These are phyloP conservation scores for Kwoniella sp. DNA, from an alignment of 768 basidiomycete species.

Conservation along the genomic window DNA sequence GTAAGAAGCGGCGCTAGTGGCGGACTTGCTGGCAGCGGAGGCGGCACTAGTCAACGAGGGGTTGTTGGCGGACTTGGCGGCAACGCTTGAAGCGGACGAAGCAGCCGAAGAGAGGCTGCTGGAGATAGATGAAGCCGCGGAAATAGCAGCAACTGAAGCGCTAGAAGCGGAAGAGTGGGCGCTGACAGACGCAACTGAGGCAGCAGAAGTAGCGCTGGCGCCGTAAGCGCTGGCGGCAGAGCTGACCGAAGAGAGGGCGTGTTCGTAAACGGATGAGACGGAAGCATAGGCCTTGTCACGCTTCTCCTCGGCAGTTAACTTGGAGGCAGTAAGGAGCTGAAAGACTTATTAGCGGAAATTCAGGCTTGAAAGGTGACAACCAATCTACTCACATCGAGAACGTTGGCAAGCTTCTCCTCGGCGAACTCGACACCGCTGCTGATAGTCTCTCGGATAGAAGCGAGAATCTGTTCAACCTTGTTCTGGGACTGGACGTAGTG, in stretches of 20 bases:
- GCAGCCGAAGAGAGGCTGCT: conserved; percentile 49
- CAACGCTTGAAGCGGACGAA: conserved; percentile 46
- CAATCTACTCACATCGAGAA: conserved; percentile 47
- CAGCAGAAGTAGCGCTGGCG: conserved; percentile 52
- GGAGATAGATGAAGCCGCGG: conserved; percentile 50
- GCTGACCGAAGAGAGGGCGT: conserved; percentile 43
- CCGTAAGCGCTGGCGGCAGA: conserved; percentile 46
- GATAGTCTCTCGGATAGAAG: conserved; percentile 68
- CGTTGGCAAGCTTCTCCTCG: conserved; percentile 69
- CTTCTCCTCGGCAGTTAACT: conserved; percentile 53
- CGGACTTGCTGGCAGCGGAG: conserved; percentile 53
- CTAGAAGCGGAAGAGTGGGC: conserved; percentile 52
- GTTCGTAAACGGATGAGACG: conserved; percentile 43
- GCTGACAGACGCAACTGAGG: conserved; percentile 49
- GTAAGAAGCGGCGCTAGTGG: conserved; percentile 49
- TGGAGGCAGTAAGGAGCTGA: conserved; percentile 55
- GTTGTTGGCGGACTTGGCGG: conserved; percentile 49
- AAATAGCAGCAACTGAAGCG: conserved; percentile 44
- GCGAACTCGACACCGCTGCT: conserved; percentile 69
- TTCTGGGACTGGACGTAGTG: conserved; percentile 72
- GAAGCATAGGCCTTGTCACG: conserved; percentile 53
- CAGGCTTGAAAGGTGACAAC: not conserved
- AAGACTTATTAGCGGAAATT: conserved; percentile 48
- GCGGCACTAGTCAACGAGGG: conserved; percentile 44
- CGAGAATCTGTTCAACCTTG: conserved; percentile 65